These are phyloP conservation scores for Geosmithia flava DNA, from an alignment of 2,329 filamentous ascomycete species.

Conservation along the genomic window DNA sequence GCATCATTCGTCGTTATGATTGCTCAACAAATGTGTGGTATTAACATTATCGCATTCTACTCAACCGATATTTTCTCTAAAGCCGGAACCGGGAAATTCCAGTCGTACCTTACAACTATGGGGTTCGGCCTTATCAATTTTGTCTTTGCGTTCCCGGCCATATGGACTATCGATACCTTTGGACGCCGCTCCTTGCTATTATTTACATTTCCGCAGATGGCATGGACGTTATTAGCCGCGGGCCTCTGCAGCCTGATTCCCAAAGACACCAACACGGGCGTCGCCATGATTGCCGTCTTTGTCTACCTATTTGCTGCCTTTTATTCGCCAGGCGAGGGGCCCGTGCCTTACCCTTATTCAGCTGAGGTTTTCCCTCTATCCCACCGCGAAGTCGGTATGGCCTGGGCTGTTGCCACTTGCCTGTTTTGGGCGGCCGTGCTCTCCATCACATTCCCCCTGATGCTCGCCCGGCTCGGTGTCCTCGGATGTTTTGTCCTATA, in stretches of 20 bases:
- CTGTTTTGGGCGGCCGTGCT: slow-evolving; percentile 36
- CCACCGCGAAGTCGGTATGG: slow-evolving; percentile 49
- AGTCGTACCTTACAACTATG: slow-evolving; percentile 34
- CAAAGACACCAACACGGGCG: slow-evolving; percentile 16
- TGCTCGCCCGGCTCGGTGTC: slow-evolving; percentile 21
- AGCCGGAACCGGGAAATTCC: slow-evolving; percentile 25
- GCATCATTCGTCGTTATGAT: slow-evolving; percentile 16
- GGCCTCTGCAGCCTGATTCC: slow-evolving; percentile 21
- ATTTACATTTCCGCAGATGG: slow-evolving; percentile 17
- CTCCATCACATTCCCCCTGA: slow-evolving; percentile 32
- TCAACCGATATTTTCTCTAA: slow-evolving; percentile 33
- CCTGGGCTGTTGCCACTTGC: slow-evolving; percentile 44
- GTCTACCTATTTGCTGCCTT: slow-evolving; percentile 51
- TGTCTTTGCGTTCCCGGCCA: slow-evolving; percentile 37
- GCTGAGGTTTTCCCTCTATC: slow-evolving; percentile 49
- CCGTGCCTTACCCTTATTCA: slow-evolving; percentile 44
- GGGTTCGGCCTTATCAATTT: slow-evolving; percentile 42
- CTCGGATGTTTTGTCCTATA: slow-evolving; percentile 27
- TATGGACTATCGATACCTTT: slow-evolving; percentile 40
- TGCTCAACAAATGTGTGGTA: slow-evolving; percentile 16
- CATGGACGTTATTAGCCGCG: slow-evolving; percentile 10
- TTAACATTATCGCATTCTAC: slow-evolving; percentile 36
- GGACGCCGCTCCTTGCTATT: slow-evolving; percentile 32
- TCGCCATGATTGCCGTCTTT: slow-evolving; percentile 42
- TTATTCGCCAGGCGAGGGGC: slow-evolving; percentile 46